phyloP scores from a whole-genome alignment of 2,329 filamentous ascomycete genomes.

The Aureobasidium sp. region DNA sequence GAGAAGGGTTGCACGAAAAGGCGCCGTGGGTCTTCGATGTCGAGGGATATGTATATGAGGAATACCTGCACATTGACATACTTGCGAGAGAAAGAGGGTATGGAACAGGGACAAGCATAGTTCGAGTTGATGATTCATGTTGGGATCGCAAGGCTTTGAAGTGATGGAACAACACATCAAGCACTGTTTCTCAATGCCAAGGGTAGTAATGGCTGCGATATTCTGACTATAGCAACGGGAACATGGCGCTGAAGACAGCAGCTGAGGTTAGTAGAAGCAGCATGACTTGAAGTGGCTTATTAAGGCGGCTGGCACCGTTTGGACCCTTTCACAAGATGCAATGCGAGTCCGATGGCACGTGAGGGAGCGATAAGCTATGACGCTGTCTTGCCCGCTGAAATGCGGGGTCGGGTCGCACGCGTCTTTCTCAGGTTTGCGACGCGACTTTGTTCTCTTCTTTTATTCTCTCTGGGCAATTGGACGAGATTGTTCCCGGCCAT shows the following conservation, averaged over 20 bases:
- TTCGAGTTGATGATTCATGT: not conserved
- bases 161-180: too few species aligned
- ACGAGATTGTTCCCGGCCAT: slow-evolving; percentile 3
- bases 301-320: not conserved
- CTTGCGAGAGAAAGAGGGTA: not conserved
- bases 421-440: not conserved
- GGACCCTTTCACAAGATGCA: not conserved
- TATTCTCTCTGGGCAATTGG: slow-evolving; percentile 2
- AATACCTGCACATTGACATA: not conserved
- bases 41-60: not conserved
- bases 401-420: not conserved
- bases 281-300: not conserved
- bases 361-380: not conserved
- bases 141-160: too few species aligned
- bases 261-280: not conserved
- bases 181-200: too few species aligned
- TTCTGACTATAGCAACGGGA: not conserved
- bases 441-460: not conserved
- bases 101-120: not conserved
- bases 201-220: not conserved
- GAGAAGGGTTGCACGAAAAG: not conserved
- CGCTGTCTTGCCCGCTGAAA: not conserved
- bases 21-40: not conserved
- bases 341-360: not conserved
- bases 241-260: not conserved